Evolutionary conservation across 805 yeast species (phyloP).

Genomic region (Candida golubevii): DNA sequence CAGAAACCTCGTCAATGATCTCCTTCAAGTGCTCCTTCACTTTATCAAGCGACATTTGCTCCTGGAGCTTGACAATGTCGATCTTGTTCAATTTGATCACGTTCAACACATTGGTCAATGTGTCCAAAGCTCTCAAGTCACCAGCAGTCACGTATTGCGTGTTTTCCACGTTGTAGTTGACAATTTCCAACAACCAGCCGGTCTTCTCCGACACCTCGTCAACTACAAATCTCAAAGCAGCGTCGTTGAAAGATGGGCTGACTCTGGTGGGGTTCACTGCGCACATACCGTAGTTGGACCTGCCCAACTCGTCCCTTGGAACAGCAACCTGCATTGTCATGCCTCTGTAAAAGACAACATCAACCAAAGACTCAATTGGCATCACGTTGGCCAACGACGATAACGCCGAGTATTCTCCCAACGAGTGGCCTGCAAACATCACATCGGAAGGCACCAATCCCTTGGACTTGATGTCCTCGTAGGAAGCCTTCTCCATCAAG

Average conservation of each 20-base stretch:
- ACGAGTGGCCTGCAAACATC: slow-evolving; percentile 98
- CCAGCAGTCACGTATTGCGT: slow-evolving; percentile 99
- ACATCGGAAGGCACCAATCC: slow-evolving; percentile 92
- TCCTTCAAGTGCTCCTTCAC: slow-evolving; percentile 85
- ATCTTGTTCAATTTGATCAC: slow-evolving; percentile 91
- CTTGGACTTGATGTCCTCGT: slow-evolving; percentile 94
- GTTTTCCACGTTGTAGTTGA: slow-evolving; percentile 96
- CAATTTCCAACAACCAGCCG: slow-evolving; percentile 94
- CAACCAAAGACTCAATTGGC: slow-evolving; percentile 97
- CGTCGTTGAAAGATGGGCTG: slow-evolving; percentile 81
- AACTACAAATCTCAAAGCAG: slow-evolving; percentile 91
- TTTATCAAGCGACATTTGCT: slow-evolving; percentile 76
- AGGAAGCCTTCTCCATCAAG: slow-evolving; percentile 97
- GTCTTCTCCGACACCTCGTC: slow-evolving; percentile 81
- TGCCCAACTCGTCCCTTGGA: slow-evolving; percentile 90
- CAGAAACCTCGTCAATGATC: slow-evolving; percentile 81
- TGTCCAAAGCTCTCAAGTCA: slow-evolving; percentile 92
- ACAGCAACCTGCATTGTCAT: slow-evolving; percentile 99
- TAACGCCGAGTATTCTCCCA: slow-evolving; percentile 98
- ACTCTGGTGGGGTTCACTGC: slow-evolving; percentile 97
- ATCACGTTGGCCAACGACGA: slow-evolving; percentile 96
- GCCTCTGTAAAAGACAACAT: slow-evolving; percentile 98
- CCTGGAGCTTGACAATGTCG: slow-evolving; percentile 84
- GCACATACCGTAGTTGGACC: slow-evolving; percentile 99
- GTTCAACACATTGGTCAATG: slow-evolving; percentile 88